A percentile compares a stretch with the other conserved stretches of the same genome.
These are phyloP conservation scores for Trichosporon asahii DNA, from an alignment of 1,284 basidiomycete species.

Conservation along the genomic window DNA sequence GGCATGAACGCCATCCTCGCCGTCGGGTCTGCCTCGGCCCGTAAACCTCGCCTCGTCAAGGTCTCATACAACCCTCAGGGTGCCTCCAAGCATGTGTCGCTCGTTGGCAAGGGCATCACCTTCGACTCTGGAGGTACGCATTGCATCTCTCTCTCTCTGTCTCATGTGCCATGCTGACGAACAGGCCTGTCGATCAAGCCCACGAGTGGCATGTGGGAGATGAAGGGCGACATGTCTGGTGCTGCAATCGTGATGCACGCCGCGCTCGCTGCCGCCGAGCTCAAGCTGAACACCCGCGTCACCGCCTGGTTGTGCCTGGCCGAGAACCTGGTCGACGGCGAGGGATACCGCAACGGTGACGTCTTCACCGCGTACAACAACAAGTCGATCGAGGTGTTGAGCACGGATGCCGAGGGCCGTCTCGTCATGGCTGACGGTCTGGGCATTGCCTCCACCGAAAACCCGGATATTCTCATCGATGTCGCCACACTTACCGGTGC, in stretches of 20 bases:
- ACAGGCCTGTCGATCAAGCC: conserved; percentile 6
- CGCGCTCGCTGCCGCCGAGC: conserved; percentile 19
- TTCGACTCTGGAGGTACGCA: conserved; percentile 21
- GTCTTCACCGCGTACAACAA: conserved; percentile 13
- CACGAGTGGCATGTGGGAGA: conserved; percentile 5
- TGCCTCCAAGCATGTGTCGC: conserved; percentile 15
- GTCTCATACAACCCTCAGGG: conserved; percentile 16
- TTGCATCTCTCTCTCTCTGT: no score
- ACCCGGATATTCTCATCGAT: conserved; percentile 14
- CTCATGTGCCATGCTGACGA: no score
- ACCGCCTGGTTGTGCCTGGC: conserved; percentile 19
- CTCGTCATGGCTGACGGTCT: conserved; percentile 22
- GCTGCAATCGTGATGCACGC: conserved; percentile 16
- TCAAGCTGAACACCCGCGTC: conserved; percentile 13
- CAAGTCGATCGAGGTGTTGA: conserved; percentile 15
- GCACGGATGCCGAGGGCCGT: conserved; percentile 22
- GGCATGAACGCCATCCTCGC: conserved; percentile 3
- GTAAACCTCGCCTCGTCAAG: conserved; percentile 16
- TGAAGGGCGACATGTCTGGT: conserved; percentile 22
- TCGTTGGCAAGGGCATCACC: conserved; percentile 21
- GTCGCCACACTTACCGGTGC: conserved; percentile 10
- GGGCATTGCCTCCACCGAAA: conserved; percentile 3
- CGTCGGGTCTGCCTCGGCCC: conserved; percentile 12
- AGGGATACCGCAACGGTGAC: conserved; percentile 13
- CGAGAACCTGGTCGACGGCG: conserved; percentile 17